Evolutionary conservation across 116 monocot genomes (phyloP), one percentile per base, ranked within the genome.

Genomic region (Posidonia oceanica): DNA sequence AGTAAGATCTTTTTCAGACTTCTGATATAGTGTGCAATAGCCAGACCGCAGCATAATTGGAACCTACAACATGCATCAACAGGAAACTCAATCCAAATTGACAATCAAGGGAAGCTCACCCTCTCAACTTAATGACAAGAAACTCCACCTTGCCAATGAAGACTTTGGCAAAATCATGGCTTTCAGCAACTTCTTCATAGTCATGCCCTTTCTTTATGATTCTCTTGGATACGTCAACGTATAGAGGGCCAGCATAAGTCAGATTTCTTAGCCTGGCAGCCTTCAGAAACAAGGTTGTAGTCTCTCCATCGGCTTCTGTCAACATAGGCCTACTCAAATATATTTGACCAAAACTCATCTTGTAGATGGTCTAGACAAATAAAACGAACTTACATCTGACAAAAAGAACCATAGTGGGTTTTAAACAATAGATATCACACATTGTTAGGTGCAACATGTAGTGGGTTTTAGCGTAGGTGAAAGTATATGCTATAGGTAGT

Each of bases 271-370:
- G 72, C 29, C 99, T 83, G 56, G 91, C 91, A 55, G 94, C 88
- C 76, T 93, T 99, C 1, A 94, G 99, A 48, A 99, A 94, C 56
- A 99, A 71, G 17, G 94, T 99, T 37, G 84, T 80, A 63, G 99
- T 94, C 72, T 99, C 99, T 69, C 94, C 99, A 81, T 99, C 94
- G 12, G 94, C 84, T 64, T 99, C 94, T 0, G 99, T 99, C 94
- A 99, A 88, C 99, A 99, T 99, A 22, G 99, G 94, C 68, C 85
- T 81, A 61, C 99, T 99, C 76, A 99, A 61, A 79, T 91, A 94
- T 38, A 99, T 99, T 64, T 94, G 99, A 2, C 94, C 94, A 73
- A 99, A 99, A 55, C 86, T 88, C 20, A 91, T 99, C 86, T 99
- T 99, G 78, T 91, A 91, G 57, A 99, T 86, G 12, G 93, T 99